phyloP scores from a whole-genome alignment of 75 land plant species.

The Gnetum montanum region DNA sequence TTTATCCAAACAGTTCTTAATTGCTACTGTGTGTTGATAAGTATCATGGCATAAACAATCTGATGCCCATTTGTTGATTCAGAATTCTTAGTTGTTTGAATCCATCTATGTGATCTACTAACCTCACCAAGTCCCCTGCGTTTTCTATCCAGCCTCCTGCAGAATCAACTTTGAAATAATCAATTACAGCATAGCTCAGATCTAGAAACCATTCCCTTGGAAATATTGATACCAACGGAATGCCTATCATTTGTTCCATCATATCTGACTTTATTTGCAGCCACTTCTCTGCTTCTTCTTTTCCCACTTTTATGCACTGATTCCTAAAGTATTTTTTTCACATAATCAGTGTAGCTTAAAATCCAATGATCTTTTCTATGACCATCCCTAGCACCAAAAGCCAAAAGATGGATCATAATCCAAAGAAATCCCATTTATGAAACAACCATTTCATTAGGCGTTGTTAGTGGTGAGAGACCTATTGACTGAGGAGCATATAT shows the following conservation, averaged over 20 bases:
- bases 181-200: background rate
- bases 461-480: background rate
- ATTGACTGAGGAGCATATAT: background rate
- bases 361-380: background rate
- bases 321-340: background rate
- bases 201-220: background rate
- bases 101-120: background rate
- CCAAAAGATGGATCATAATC: background rate
- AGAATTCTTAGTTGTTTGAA: background rate
- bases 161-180: background rate
- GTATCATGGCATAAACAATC: background rate
- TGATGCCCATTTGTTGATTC: background rate
- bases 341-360: background rate
- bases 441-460: background rate
- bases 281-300: no score
- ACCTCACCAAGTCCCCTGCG: background rate
- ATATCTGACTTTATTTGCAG: background rate
- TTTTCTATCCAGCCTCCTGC: background rate
- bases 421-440: background rate
- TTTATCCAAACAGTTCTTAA: no score
- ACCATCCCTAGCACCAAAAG: background rate
- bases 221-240: background rate
- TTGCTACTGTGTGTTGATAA: background rate
- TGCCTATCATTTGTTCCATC: background rate
- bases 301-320: background rate